Evolutionary conservation across 306 rosid genomes (phyloP).

Genomic region (Citrullus mucosospermus): DNA sequence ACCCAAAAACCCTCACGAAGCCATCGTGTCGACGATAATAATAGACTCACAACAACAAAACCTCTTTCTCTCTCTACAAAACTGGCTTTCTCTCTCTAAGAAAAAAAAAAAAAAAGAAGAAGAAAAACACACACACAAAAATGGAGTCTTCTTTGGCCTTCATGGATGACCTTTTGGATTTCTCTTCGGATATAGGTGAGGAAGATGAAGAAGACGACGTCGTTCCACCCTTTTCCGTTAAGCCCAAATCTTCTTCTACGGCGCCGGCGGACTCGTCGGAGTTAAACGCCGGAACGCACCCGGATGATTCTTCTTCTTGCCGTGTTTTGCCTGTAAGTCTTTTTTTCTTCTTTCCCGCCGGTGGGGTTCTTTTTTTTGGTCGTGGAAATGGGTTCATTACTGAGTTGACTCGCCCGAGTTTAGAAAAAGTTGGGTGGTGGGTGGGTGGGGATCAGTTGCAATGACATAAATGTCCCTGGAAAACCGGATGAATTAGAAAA

Average conservation of each 20-base stretch:
- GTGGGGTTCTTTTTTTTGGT: neutral
- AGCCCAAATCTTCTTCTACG: neutral
- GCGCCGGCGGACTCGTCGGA: neutral
- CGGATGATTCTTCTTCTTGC: conserved; percentile 23
- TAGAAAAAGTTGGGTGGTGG: neutral
- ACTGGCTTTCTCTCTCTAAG: conserved; percentile 5
- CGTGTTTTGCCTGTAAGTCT: conserved; percentile 48
- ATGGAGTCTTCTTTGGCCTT: conserved; percentile 44
- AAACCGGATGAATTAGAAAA: neutral
- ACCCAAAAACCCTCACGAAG: conserved; percentile 19
- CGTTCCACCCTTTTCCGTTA: neutral
- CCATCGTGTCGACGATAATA: conserved; percentile 11
- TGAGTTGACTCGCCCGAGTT: conserved; percentile 17
- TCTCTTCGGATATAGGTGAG: conserved; percentile 53
- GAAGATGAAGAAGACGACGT: conserved; percentile 32
- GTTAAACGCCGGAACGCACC: conserved; percentile 12
- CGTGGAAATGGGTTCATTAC: neutral
- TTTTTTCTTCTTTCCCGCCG: neutral
- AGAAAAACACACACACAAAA: neutral
- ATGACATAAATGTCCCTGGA: neutral
- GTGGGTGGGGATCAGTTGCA: neutral
- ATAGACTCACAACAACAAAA: neutral
- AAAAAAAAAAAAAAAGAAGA: neutral
- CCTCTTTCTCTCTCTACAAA: conserved; percentile 5
- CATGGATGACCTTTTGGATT: conserved; percentile 59